Conservation (phyloP, 495 filamentous ascomycete species). For the Thozetella sp. region DNA sequence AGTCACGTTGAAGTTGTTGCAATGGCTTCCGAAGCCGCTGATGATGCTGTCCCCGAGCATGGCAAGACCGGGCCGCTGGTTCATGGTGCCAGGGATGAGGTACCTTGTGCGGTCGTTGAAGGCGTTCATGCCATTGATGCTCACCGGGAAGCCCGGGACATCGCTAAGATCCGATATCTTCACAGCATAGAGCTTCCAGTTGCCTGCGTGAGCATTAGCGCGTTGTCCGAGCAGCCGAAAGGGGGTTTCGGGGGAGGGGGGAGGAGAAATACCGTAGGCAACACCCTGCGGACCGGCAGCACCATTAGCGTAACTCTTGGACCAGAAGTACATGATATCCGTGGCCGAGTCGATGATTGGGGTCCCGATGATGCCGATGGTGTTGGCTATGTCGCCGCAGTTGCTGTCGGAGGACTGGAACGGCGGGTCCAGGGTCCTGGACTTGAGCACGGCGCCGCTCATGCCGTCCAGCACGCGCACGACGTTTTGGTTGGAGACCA, state of each 20-base stretch:
- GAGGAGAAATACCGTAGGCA: conserved; percentile 3
- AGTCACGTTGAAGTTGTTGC: conserved; percentile 49
- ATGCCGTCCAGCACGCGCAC: conserved; percentile 46
- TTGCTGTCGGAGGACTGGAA: conserved; percentile 42
- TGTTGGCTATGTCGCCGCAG: conserved; percentile 46
- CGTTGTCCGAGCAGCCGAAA: too few species aligned
- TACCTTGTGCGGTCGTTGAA: conserved; percentile 42
- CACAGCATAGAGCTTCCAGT: conserved; percentile 32
- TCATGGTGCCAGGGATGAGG: conserved; percentile 43
- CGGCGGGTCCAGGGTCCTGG: conserved; percentile 41
- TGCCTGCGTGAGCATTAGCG: conserved; percentile 4
- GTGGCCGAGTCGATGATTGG: conserved; percentile 51
- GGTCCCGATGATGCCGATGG: conserved; percentile 46
- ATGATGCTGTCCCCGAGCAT: conserved; percentile 39
- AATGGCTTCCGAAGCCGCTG: conserved; percentile 47
- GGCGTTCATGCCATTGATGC: conserved; percentile 35
- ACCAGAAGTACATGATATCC: conserved; percentile 41
- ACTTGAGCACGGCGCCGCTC: conserved; percentile 40
- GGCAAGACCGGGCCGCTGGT: conserved; percentile 42
- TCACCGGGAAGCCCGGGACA: conserved; percentile 35
- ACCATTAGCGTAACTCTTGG: conserved; percentile 25
- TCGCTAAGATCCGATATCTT: conserved; percentile 35
- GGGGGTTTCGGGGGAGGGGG: not conserved
- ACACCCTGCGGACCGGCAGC: conserved; percentile 10
- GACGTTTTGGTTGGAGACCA: conserved; percentile 47